Evolutionary conservation across 441 rosid genomes (phyloP), one percentile per base, ranked within the genome.

Genomic region (Erodium moschatum): DNA sequence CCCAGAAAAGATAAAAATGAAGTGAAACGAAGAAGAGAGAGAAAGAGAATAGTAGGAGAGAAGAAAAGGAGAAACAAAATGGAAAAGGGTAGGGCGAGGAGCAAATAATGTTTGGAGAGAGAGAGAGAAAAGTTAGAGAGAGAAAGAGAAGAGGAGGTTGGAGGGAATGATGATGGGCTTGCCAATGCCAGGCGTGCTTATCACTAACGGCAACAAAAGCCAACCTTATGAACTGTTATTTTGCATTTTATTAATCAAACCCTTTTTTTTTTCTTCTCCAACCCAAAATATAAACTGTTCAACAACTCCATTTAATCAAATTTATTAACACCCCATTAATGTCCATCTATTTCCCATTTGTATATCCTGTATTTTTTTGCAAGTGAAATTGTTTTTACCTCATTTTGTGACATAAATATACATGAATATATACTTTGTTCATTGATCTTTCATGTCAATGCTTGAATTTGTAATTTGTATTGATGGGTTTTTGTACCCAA

Each of bases 161-260:
- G 84, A 82, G 81, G 88, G 89, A 87, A 89, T 86, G 89, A 86
- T 86, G 86, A 82, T 52, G 60, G 60, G 38, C 4, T 33, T 33
- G 38, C 38, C 38, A 38, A 69, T 85, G 91, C 87, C 93, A 89
- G 93, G 86, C 94, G 96, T 86, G 96, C 89, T 82, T 74, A 82
- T 84, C 96, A 89, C 97, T 82, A 91, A 86, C 84, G 79, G 85
- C 85, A 84, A 83, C 82, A 66, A 77, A 73, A 65, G 35, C 35
- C 35, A 31, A 31, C 35, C 35, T 31, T 69, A 78, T 72, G 70
- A 76, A 83, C 82, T 81, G 76, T 78, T 15, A 70, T 71, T 72
- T 70, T 9, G 24, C 56, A 62, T 65, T 66, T 56, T 10, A 68
- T 35, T 69, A 64, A 62, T 75, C 35, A 46, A 46, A 33, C 6